A percentile compares a stretch with the other conserved stretches of the same genome.
phyloP scores from a whole-genome alignment of 129 eudicot species.

The Flaveria ramosissima region DNA sequence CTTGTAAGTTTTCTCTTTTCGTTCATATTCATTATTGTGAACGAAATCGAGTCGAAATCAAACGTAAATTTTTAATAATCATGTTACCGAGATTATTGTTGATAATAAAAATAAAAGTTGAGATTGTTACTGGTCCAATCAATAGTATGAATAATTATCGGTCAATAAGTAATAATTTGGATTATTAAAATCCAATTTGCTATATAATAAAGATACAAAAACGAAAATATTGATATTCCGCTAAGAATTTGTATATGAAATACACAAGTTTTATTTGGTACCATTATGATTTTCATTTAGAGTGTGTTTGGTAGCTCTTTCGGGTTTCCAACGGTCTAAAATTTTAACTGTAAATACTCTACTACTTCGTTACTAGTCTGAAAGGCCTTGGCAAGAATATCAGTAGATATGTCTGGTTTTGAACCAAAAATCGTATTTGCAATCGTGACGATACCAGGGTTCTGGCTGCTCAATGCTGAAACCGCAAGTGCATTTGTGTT shows the following conservation, averaged over 20 bases:
- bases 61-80: too few species aligned
- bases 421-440: constrained; percentile 42
- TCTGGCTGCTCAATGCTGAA: constrained; percentile 45
- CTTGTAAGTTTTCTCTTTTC: too few species aligned
- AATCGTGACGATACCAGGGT: constrained; percentile 43
- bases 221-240: neutral
- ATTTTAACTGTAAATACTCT: neutral
- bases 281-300: neutral
- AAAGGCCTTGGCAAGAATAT: constrained; percentile 42
- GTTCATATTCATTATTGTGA: too few species aligned
- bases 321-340: constrained; percentile 11
- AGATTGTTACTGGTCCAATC: too few species aligned
- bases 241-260: neutral
- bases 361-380: constrained; percentile 14
- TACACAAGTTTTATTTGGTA: neutral
- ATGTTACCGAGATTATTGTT: too few species aligned
- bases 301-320: constrained; percentile 10
- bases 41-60: too few species aligned
- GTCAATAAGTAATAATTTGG: too few species aligned
- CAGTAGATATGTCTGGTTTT: constrained; percentile 40
- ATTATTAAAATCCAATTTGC: too few species aligned
- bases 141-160: too few species aligned
- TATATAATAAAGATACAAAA: neutral
- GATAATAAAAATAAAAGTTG: too few species aligned
- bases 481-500: constrained; percentile 31